Evolutionary conservation across 768 basidiomycete genomes (phyloP), one percentile per base, ranked within the genome.

Genomic region (Boletellus sp.): DNA sequence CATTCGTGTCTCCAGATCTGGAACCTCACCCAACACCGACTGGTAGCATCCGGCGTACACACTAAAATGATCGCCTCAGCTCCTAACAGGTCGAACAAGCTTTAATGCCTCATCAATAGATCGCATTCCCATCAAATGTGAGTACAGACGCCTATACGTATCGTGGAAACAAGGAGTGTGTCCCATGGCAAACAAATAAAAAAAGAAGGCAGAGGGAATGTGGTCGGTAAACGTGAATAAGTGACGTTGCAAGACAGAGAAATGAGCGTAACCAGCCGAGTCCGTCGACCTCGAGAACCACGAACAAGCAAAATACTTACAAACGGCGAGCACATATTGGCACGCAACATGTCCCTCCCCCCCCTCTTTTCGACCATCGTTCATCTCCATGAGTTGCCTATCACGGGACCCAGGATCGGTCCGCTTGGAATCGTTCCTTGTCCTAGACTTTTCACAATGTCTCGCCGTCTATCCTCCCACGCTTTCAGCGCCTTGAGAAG

Each of bases 391-490:
- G 47, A 4, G 23, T 24, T 41, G 20, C 43, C 47, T 22, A 45
- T 17, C n/a, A 50, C 45, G 10, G 49, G 43, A 8, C 49, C 42
- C 45, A 61, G 43, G 33, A 57, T 42, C 9, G 51, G 52, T 31
- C 55, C 55, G 17, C 44, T 46, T 11, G 59, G 52, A 3, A 47
- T 35, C 6, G 68, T 59, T 12, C 70, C 70, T 28, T 69, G 68
- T 3, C 78, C 80, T 36, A 87, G 70, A 33, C 77, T 80, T 52
- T 72, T 72, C 36, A 77, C 74, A 20, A 87, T 71, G 11, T 76
- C 74, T 47, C 67, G 74, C 31, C 86, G 69, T 70, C 85, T 86
- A 34, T 93, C 90, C 65, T 91, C 87, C 90, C 90, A 91, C 0
- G 69, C 66, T 68, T 83, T 88, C 58, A 93, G 64, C 33, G 87